These are phyloP conservation scores for Aureobasidium vineae DNA, from an alignment of 2,329 filamentous ascomycete species.

Conservation along the genomic window DNA sequence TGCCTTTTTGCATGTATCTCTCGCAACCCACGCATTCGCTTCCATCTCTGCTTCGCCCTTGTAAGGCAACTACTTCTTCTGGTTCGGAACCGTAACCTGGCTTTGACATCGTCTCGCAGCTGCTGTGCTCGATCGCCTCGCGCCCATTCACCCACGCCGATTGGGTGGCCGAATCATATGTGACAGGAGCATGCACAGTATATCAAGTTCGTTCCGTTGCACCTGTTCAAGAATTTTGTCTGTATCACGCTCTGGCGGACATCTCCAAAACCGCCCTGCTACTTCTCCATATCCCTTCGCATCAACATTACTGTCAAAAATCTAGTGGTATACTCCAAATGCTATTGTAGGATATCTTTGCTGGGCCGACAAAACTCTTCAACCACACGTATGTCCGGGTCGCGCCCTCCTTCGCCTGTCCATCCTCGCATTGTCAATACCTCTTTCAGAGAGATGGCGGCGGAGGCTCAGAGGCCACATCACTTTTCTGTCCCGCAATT, in stretches of 20 bases:
- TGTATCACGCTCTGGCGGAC: conserved; percentile 12
- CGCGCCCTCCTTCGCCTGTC: conserved; percentile 41
- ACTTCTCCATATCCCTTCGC: conserved; percentile 1
- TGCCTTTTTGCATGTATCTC: conserved; percentile 20
- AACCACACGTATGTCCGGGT: conserved; percentile 33
- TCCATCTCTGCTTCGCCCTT: conserved; percentile 10
- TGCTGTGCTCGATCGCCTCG: conserved; percentile 23
- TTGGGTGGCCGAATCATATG: conserved; percentile 1
- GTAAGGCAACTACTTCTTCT: conserved; percentile 8
- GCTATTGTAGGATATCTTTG: conserved; percentile 9
- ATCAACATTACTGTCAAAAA: background rate
- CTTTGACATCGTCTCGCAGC: conserved; percentile 17
- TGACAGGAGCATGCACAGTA: conserved; percentile 24
- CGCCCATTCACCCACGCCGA: conserved; percentile 1
- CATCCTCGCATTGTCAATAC: conserved; percentile 42
- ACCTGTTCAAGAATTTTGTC: conserved; percentile 6
- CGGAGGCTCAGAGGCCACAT: conserved; percentile 47
- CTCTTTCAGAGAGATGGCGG: conserved; percentile 43
- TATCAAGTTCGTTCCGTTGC: conserved; percentile 24
- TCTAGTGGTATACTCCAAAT: conserved; percentile 21
- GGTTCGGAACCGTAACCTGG: conserved; percentile 16
- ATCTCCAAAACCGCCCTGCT: background rate
- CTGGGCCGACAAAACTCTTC: conserved; percentile 11
- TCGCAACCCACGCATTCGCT: conserved; percentile 16
- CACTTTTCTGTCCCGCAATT: conserved; percentile 44